Evolutionary conservation across 495 filamentous ascomycete genomes (phyloP), one percentile per base, ranked within the genome.

Genomic region (Chlorociboria aeruginascens): DNA sequence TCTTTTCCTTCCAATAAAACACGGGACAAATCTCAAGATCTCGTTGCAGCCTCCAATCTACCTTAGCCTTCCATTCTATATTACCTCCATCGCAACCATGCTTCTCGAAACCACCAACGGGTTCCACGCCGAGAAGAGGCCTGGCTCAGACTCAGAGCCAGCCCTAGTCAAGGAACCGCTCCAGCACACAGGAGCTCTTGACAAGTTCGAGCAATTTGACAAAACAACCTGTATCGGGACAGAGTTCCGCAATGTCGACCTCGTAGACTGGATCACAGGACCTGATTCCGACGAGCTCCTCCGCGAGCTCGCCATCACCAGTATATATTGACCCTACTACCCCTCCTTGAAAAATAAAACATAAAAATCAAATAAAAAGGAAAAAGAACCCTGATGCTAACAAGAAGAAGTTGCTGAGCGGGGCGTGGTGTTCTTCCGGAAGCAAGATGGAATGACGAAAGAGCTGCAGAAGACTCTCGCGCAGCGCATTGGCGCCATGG

Each of bases 401-500:
- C 20, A 25, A 25, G 1, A 4, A 25, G 8, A 36, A 89, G 85
- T 92, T 54, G 89, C 84, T 10, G 78, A 82, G 52, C 77, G 85
- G 0, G 83, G 84, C 3, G 86, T 92, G 0, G 85, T 89, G 35
- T 88, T 87, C 69, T 86, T 92, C 67, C 81, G 84, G 25, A 72
- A 75, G 32, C 85, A 89, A 53, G 76, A 87, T 60, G 71, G 81
- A 58, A 75, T 87, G 51, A 64, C 56, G 40, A 63, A 68, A 28
- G 74, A 85, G 13, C 72, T 72, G 33, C 82, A 87, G 54, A 89
- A 89, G 57, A 72, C 80, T 47, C 72, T 89, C 0, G 69, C 74
- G 1, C 72, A 83, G 43, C 69, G 73, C 1, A 73, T 89, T 0
- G 83, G 83, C 11, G 63, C 78, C 55, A 68, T 81, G 8, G 70